Evolutionary conservation across 1,139 yeast genomes (phyloP), one percentile per base, ranked within the genome.

Genomic region (Candida albicans): DNA sequence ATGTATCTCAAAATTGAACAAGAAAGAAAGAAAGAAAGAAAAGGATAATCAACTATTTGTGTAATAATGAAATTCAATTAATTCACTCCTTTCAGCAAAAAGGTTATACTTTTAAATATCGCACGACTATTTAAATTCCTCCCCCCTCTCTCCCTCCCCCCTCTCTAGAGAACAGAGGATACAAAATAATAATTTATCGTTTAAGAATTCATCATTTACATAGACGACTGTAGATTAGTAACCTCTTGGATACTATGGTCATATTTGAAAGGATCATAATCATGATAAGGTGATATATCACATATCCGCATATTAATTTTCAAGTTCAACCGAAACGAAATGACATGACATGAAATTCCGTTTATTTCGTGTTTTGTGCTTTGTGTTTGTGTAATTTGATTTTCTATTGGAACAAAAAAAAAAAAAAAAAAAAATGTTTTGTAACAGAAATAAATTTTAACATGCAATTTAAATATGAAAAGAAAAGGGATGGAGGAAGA

Each of bases 371-470:
- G 13, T 25, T n/a, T 35, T 18, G 22, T 18, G 22, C n/a, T 18
- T 18, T 18, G 22, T 18, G 22, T 18, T 18, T 18, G 22, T 18
- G 22, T 18, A 18, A 18, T 18, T n/a, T n/a, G 29, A n/a, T n/a
- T 27, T 27, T 27, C n/a, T 4, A 25, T 9, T 25, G 9, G 9
- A 25, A 25, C 28, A 25, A 7, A 25, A 9, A 25, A 25, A 8
- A 8, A 25, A 13, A 8, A 10, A 10, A 28, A n/a, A n/a, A 5
- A 29, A 13, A 29, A 29, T 18, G 14, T 9, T 38, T 33, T 33
- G 37, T 39, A 28, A 32, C 37, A 33, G 41, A 33, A 33, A 39
- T 18, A 33, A 33, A 39, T 33, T 33, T 39, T 33, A 39, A 33
- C 41, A 39, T 28, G 25, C 8, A 10, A n/a, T n/a, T 31, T 2